Evolutionary conservation across 768 basidiomycete species (phyloP), one percentile per base, ranked within the genome.

Genomic region (Pilatotrama ljubarskyi): DNA sequence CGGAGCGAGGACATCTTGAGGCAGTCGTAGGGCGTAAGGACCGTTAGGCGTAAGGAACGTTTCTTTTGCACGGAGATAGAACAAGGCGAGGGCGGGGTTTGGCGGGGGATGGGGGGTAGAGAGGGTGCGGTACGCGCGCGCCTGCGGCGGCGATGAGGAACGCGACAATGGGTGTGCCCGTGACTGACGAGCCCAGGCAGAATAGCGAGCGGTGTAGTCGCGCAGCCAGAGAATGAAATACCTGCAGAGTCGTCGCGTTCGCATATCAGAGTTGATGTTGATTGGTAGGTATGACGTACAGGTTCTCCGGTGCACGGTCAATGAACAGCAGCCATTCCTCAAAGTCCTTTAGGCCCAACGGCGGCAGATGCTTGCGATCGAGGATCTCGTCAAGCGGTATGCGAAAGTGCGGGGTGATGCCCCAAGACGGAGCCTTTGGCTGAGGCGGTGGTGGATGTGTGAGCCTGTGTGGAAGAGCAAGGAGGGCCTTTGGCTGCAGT

Each of bases 221-320:
- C 83, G 83, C 29, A 91, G 77, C 90, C 90, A 92, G 50, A 92
- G 82, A n/a, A 82, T 80, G 68, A 92, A 92, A 67, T 92, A 92
- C 18, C 87, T 87, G 66, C 6, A 61, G 25, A 59, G 15, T 61
- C 46, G 59, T 42, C 46, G 15, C 41, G 48, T 42, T 56, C 22
- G 42, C 26, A 51, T 29, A 35, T 22, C 65, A 44, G 41, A 42
- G 17, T 6, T 44, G 43, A 37, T 8, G n/a, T 37, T 56, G 55
- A 48, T 48, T 37, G n/a, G n/a, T 32, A 35, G 5, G 29, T 20
- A 32, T 57, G 55, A 74, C 83, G 72, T 64, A 87, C 81, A 93
- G 79, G 68, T 91, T 92, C 71, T 92, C 90, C 22, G 88, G 84
- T 47, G 80, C 80, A 55, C 80, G 80, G 65, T 93, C 91, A 54